Base-by-base conservation (phyloP, 352 stramenopile species). In the Pythium dissimile region DNA sequence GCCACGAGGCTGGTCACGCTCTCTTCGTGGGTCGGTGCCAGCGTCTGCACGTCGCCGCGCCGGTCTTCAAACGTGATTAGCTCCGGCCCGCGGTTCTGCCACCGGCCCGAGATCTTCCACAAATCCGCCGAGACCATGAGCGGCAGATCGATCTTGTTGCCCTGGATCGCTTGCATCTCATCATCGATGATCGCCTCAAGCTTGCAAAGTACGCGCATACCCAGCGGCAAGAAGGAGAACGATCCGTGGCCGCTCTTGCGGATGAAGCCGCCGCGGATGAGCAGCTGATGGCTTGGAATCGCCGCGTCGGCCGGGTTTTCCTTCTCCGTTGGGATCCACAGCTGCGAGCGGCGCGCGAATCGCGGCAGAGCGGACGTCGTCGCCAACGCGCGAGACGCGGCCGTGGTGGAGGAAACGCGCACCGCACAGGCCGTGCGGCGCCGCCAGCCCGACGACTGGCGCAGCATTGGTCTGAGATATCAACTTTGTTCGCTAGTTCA, bases 11-110 rank as follows among this genome's bases (percentile, higher is more conserved):
- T 87, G 3, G 86, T 91, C 45, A 96, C 73, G 50, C 80, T 89
- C 54, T 95, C 86, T 46, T 95, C 87, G 54, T 94, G 85, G 4
- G 87, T 96, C 13, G 86, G 86, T 0, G 80, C 77, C 4, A 96
- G 69, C 48, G 81, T 82, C 48, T 90, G 67, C 21, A 75, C 49
- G 18, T 86, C 80, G 38, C 86, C 74, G 16, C 77, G 75, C 42
- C 88, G 78, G 63, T 96, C 88, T 5, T 82, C 42, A 26, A 96
- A 72, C 32, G 80, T 78, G 50, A 96, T 89, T 35, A 96, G 83
- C 55, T 96, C 87, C 2, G 81, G 77, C 0, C 83, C 83, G 54
- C 81, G 87, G 50, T 52, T 85, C 28, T 95, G 81, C 84, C 86
- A 95, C 18, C 88, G 83, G 0, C 86, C 87, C 5, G 83, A 92